Evolutionary conservation across 208 protist genomes (phyloP).

Genomic region (Strigomonas culicis): DNA sequence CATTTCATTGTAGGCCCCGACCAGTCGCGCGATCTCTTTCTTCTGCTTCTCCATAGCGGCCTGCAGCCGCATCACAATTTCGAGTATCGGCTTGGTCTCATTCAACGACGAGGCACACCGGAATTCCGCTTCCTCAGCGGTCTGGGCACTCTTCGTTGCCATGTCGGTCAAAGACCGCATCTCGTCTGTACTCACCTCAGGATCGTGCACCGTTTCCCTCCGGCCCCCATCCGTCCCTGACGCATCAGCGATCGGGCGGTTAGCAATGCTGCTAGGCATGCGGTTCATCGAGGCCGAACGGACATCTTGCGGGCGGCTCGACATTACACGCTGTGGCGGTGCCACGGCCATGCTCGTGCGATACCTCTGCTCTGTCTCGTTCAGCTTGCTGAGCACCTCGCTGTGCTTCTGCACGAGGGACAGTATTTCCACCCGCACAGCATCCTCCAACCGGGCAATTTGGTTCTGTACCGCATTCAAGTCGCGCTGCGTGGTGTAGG

Average conservation of each 20-base stretch:
- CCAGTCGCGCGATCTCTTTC: not conserved
- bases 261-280: not conserved
- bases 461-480: constrained; percentile 48
- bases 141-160: constrained; percentile 15
- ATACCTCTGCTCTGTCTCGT: constrained; percentile 16
- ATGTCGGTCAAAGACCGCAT: constrained; percentile 12
- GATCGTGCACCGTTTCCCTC: no score
- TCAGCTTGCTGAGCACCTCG: constrained; percentile 19
- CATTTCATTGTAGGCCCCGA: not conserved
- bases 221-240: no score
- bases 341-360: no score
- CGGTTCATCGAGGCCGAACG: not conserved
- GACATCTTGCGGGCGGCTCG: not conserved
- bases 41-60: not conserved
- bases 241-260: not conserved
- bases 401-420: constrained; percentile 54
- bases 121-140: constrained; percentile 25
- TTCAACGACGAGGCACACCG: constrained; percentile 19
- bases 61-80: not conserved
- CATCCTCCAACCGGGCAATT: constrained; percentile 55
- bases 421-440: constrained; percentile 64
- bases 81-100: constrained; percentile 15
- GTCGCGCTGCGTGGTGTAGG: constrained; percentile 56
- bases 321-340: not conserved
- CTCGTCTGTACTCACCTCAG: constrained; percentile 6